Evolutionary conservation across 805 yeast genomes (phyloP).

Genomic region (Metschnikowia shivogae): DNA sequence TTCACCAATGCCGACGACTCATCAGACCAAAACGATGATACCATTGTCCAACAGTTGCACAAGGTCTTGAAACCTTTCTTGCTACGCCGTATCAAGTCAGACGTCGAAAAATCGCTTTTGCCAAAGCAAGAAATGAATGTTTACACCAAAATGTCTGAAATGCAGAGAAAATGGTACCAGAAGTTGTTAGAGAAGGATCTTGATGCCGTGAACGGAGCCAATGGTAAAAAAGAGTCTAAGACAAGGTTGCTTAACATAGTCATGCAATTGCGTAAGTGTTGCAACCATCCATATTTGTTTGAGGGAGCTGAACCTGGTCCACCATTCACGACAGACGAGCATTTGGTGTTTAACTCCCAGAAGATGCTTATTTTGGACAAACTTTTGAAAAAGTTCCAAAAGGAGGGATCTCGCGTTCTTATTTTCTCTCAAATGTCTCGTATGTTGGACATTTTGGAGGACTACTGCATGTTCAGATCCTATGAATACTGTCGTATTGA

Average conservation of each 20-base stretch:
- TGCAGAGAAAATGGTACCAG: slow-evolving; percentile 78
- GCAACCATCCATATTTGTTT: slow-evolving; percentile 79
- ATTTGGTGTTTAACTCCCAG: slow-evolving; percentile 66
- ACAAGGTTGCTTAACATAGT: slow-evolving; percentile 74
- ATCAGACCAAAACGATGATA: slow-evolving; percentile 37
- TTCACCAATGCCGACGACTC: slow-evolving; percentile 44
- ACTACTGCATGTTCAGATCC: slow-evolving; percentile 67
- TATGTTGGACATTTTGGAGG: slow-evolving; percentile 75
- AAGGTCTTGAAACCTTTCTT: slow-evolving; percentile 73
- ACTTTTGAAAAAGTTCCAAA: slow-evolving; percentile 54
- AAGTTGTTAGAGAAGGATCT: slow-evolving; percentile 73
- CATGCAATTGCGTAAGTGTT: slow-evolving; percentile 81
- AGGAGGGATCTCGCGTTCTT: slow-evolving; percentile 72
- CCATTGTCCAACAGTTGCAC: slow-evolving; percentile 64
- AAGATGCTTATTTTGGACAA: slow-evolving; percentile 70
- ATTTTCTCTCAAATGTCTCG: slow-evolving; percentile 84
- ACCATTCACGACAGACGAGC: slow-evolving; percentile 82
- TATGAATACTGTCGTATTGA: slow-evolving; percentile 76
- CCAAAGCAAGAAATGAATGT: slow-evolving; percentile 74
- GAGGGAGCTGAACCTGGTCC: slow-evolving; percentile 93
- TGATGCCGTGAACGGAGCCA: slow-evolving; percentile 82
- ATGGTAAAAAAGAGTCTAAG: slow-evolving; percentile 69
- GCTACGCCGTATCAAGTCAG: slow-evolving; percentile 70
- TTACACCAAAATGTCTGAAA: slow-evolving; percentile 70
- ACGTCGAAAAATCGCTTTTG: slow-evolving; percentile 72